Base-by-base conservation (phyloP, 768 basidiomycete genomes). In the Suillus discolor region DNA sequence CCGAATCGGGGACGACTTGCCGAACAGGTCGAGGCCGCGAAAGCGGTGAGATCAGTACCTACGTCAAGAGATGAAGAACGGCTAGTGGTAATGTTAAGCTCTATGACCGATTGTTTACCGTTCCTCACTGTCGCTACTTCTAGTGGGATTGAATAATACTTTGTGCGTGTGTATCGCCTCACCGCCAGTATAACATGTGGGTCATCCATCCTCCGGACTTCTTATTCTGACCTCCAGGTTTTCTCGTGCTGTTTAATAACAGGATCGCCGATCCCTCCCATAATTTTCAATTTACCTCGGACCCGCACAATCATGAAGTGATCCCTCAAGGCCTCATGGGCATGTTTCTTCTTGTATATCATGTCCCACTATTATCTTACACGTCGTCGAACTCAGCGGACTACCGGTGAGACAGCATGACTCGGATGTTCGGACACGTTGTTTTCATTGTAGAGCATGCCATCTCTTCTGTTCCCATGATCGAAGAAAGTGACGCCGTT, bases 1-100 rank as follows among this genome's bases (percentile, higher is more conserved):
- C 83, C 83, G 44, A 84, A 80, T 69, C 71, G 74, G 68, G 84
- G 83, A 55, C 77, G 69, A 67, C 80, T 84, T 64, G 78, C 83
- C 20, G 78, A 77, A 53, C 77, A 83, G 62, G 68, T 82, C 62
- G 79, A 80, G 72, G 79, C 76, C 45, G 75, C 76, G 62, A 83
- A 78, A 73, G 57, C 74, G 62, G 72, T 73, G 36, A 77, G 74
- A 69, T 72, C 70, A 68, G 74, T 73, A 53, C 78, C 83, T 67
- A 75, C 81, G 71, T 71, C 76, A 69, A 75, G 75, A 67, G 75
- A 78, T 70, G 78, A 82, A 70, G 80, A 78, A 61, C 70, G 66
- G 61, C 76, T 83, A 69, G 81, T 85, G 81, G 83, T 84, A 69
- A 73, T 83, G 76, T 66, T 72, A 69, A 72, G 66, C 66, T 64